These are phyloP conservation scores for Aspergillus neoniger DNA, from an alignment of 2,329 filamentous ascomycete genomes.

Conservation along the genomic window DNA sequence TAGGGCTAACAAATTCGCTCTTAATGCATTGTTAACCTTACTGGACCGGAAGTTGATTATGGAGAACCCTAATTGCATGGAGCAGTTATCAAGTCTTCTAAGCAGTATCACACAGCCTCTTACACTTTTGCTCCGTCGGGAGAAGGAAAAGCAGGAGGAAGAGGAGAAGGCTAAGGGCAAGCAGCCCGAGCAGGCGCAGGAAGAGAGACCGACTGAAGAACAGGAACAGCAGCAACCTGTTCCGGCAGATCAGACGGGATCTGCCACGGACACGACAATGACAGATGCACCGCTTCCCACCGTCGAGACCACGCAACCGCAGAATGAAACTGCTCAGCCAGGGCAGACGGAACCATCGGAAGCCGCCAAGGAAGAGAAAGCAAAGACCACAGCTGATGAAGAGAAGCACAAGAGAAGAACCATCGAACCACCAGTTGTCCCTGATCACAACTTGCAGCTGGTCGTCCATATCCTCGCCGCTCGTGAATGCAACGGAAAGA, in stretches of 20 bases:
- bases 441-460: slow-evolving; percentile 82
- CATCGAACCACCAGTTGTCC: slow-evolving; percentile 79
- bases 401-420: slow-evolving; percentile 61
- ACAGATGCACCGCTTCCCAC: slow-evolving; percentile 39
- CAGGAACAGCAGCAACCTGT: slow-evolving; percentile 31
- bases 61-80: slow-evolving; percentile 97
- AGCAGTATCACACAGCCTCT: slow-evolving; percentile 87
- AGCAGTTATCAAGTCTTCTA: slow-evolving; percentile 81
- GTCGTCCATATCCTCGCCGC: slow-evolving; percentile 97
- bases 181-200: slow-evolving; percentile 33
- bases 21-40: slow-evolving; percentile 85
- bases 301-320: slow-evolving; percentile 33
- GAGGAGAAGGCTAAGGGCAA: slow-evolving; percentile 45
- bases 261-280: slow-evolving; percentile 42
- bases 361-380: slow-evolving; percentile 32
- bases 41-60: slow-evolving; percentile 94
- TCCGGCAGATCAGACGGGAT: slow-evolving; percentile 23
- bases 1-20: slow-evolving; percentile 81
- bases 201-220: slow-evolving; percentile 21
- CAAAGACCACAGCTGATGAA: slow-evolving; percentile 46
- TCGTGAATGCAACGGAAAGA: slow-evolving; percentile 94
- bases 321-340: slow-evolving; percentile 30
- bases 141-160: slow-evolving; percentile 67
- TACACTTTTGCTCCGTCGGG: slow-evolving; percentile 76
- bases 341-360: slow-evolving; percentile 36